Percentiles rank a stretch among this genome's conserved stretches.
These are phyloP conservation scores for Epichloe amarillans DNA, from an alignment of 2,329 filamentous ascomycete species.

Conservation along the genomic window DNA sequence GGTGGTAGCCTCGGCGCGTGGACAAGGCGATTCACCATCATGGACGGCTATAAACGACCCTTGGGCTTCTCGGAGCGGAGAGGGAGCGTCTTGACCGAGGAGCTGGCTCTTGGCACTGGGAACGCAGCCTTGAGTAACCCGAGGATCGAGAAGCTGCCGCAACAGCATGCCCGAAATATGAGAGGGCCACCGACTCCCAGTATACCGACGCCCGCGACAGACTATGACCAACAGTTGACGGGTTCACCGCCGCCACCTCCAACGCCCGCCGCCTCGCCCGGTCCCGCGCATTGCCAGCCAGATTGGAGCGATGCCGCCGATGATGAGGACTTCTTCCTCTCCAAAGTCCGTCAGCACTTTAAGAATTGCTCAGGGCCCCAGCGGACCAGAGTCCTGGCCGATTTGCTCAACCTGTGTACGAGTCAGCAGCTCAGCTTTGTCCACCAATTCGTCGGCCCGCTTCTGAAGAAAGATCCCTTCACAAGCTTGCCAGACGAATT, in stretches of 20 bases:
- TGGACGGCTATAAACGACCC: slow-evolving; percentile 29
- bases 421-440: slow-evolving; percentile 93
- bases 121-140: slow-evolving; percentile 28
- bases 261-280: slow-evolving; percentile 52
- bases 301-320: slow-evolving; percentile 70
- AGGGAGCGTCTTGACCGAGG: slow-evolving; percentile 44
- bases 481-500: slow-evolving; percentile 84
- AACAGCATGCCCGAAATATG: slow-evolving; percentile 25
- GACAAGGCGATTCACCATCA: slow-evolving; percentile 7
- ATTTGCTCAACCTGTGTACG: slow-evolving; percentile 85
- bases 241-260: slow-evolving; percentile 51
- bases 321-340: slow-evolving; percentile 70
- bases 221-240: slow-evolving; percentile 48
- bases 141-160: slow-evolving; percentile 36
- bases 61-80: slow-evolving; percentile 49
- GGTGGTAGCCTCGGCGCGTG: neutral
- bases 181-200: slow-evolving; percentile 52
- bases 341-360: slow-evolving; percentile 70
- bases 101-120: slow-evolving; percentile 39
- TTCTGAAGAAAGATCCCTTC: slow-evolving; percentile 94
- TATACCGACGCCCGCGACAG: slow-evolving; percentile 50
- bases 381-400: slow-evolving; percentile 69
- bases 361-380: slow-evolving; percentile 62
- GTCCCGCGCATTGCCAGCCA: slow-evolving; percentile 45
- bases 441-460: slow-evolving; percentile 84